Conservation (phyloP, 805 yeast species). For the Candida xiaguanensis region DNA sequence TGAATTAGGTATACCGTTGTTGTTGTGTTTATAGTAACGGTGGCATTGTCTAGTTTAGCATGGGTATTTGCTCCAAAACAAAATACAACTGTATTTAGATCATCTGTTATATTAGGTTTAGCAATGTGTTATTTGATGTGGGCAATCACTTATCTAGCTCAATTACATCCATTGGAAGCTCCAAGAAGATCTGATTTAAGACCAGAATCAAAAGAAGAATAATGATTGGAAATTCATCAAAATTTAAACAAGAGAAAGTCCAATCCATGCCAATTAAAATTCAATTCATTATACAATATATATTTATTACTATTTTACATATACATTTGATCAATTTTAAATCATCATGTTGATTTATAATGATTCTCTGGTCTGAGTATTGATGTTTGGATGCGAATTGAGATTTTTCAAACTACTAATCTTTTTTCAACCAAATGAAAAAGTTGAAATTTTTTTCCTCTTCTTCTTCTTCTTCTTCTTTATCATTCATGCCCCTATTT, state of each 20-base stretch:
- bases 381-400: background rate
- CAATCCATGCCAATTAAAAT: too few relatives aligned
- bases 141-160: constrained; percentile 88
- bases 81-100: constrained; percentile 48
- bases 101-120: constrained; percentile 55
- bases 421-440: background rate
- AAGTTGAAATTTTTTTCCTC: background rate
- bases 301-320: too few relatives aligned
- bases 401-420: constrained; percentile 1
- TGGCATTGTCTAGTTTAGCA: constrained; percentile 56
- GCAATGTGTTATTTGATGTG: constrained; percentile 83
- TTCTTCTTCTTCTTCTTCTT: constrained; percentile 2
- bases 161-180: constrained; percentile 85
- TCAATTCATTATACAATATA: too few relatives aligned
- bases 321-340: too few relatives aligned
- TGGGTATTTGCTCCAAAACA: constrained; percentile 87
- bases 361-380: too few relatives aligned
- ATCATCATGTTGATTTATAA: too few relatives aligned
- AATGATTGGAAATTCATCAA: background rate
- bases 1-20: constrained; percentile 64
- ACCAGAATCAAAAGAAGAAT: constrained; percentile 48
- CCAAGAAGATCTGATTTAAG: constrained; percentile 89
- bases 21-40: constrained; percentile 56
- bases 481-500: constrained; percentile 47
- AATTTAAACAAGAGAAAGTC: too few relatives aligned